These are phyloP conservation scores for Aspergillus latus DNA, from an alignment of 2,329 filamentous ascomycete species.

Conservation along the genomic window DNA sequence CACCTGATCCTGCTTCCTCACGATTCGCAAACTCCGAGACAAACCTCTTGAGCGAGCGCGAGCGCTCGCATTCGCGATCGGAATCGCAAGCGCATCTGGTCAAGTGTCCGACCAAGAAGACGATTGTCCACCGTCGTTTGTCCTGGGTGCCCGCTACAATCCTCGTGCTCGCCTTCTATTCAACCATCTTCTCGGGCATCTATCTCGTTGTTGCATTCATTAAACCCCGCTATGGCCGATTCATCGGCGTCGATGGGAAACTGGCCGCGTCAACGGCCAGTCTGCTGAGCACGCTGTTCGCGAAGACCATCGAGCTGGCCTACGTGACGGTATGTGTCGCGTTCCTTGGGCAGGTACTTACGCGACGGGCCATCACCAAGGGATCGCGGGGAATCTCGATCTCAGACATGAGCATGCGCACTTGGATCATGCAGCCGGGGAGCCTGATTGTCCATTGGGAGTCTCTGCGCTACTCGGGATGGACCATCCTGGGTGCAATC, in stretches of 20 bases:
- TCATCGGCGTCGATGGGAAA: slow-evolving; percentile 49
- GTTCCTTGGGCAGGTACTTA: slow-evolving; percentile 72
- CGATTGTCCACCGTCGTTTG: slow-evolving; percentile 32
- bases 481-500: slow-evolving; percentile 64
- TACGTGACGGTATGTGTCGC: slow-evolving; percentile 77
- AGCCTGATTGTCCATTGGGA: slow-evolving; percentile 69
- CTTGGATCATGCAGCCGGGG: slow-evolving; percentile 72
- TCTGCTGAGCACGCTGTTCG: slow-evolving; percentile 65
- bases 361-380: slow-evolving; percentile 63
- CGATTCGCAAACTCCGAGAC: neutral
- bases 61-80: neutral
- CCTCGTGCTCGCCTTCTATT: slow-evolving; percentile 40
- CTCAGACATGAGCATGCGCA: slow-evolving; percentile 74
- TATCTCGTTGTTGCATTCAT: slow-evolving; percentile 63
- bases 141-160: slow-evolving; percentile 39
- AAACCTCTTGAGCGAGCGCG: neutral
- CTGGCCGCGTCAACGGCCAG: slow-evolving; percentile 65
- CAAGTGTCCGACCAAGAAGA: slow-evolving; percentile 33
- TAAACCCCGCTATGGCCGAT: slow-evolving; percentile 61
- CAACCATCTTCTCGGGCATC: slow-evolving; percentile 43
- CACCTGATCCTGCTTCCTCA: neutral
- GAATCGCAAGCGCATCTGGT: neutral
- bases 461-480: slow-evolving; percentile 62
- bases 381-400: slow-evolving; percentile 66
- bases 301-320: slow-evolving; percentile 74